Evolutionary conservation across 768 basidiomycete genomes (phyloP), one percentile per base, ranked within the genome.

Genomic region (Lepiota venenata): DNA sequence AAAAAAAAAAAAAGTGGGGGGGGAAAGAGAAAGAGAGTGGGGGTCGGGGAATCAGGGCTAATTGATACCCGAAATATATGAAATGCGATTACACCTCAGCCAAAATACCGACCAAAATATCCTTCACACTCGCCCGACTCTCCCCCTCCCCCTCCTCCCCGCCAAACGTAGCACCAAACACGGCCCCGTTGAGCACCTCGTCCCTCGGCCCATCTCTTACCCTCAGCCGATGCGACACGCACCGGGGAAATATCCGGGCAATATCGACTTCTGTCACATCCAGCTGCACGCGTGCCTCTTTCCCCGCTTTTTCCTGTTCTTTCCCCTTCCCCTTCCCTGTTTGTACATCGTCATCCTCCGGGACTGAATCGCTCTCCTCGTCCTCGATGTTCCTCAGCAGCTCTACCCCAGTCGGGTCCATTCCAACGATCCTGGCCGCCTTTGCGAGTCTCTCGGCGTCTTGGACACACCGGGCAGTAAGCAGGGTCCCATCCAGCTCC

Each of bases 241-340:
- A 82, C 18, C 87, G 71, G 35, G 87, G 87, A 58, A 88, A 79
- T 25, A 90, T 82, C 55, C 87, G 77, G 52, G 86, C 86, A 58
- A 89, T 76, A 60, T 92, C 87, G 53, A 84, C 83, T 65, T 89
- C 87, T 4, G 85, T 85, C 3, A 88, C 82, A 54, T 87, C 86
- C 58, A 85, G 60, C 35, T 3, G 4, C 32, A 32, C 32, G 32
- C 32, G 6, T 32, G 32, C 10, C 49, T 27, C 25, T 10, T 36
- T 38, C 45, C 10, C 10, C 10, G 32, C 8, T 8, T 32, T 9
- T 11, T 18, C 48, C 55, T 20, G 54, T 59, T 15, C 61, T 59
- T 11, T 50, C 41, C 22, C 57, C 57, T 15, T 57, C 54, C 11
- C 38, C 40, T 4, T 50, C 39, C 16, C 40, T 41, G 20, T 51